These are phyloP conservation scores for Usnea hakonensis DNA, from an alignment of 495 filamentous ascomycete species.

Conservation along the genomic window DNA sequence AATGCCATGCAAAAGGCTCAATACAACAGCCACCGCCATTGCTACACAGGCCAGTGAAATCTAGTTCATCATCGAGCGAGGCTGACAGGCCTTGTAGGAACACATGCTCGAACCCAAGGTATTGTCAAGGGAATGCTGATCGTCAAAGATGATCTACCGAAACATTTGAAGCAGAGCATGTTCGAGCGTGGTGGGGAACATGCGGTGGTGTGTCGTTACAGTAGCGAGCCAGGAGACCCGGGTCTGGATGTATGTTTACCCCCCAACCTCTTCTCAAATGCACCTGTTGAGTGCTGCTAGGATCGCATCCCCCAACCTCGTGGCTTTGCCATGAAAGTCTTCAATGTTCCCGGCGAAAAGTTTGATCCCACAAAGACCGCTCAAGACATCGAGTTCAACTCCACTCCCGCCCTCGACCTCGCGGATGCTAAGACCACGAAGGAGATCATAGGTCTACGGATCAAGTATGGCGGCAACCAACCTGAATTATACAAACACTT, in stretches of 20 bases:
- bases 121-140: slow-evolving; percentile 40
- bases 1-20: slow-evolving; percentile 41
- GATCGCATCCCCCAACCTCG: slow-evolving; percentile 40
- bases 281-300: slow-evolving; percentile 14
- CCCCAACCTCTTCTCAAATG: slow-evolving; percentile 1
- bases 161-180: slow-evolving; percentile 38
- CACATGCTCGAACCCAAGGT: slow-evolving; percentile 40
- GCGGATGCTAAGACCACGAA: slow-evolving; percentile 38
- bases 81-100: slow-evolving; percentile 19
- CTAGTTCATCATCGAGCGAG: not conserved
- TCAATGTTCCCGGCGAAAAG: slow-evolving; percentile 39
- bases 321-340: slow-evolving; percentile 44
- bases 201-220: slow-evolving; percentile 34
- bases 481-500: slow-evolving; percentile 35
- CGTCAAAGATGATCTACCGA: slow-evolving; percentile 33
- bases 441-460: slow-evolving; percentile 40
- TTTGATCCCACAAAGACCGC: slow-evolving; percentile 33
- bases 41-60: slow-evolving; percentile 26
- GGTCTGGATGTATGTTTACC: slow-evolving; percentile 30
- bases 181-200: slow-evolving; percentile 36
- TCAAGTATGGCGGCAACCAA: slow-evolving; percentile 35
- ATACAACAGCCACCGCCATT: slow-evolving; percentile 40
- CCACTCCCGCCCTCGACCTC: slow-evolving; percentile 40
- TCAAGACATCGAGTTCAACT: slow-evolving; percentile 44
- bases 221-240: slow-evolving; percentile 37